Evolutionary conservation across 768 basidiomycete genomes (phyloP).

Genomic region (Tulasnella sp.): DNA sequence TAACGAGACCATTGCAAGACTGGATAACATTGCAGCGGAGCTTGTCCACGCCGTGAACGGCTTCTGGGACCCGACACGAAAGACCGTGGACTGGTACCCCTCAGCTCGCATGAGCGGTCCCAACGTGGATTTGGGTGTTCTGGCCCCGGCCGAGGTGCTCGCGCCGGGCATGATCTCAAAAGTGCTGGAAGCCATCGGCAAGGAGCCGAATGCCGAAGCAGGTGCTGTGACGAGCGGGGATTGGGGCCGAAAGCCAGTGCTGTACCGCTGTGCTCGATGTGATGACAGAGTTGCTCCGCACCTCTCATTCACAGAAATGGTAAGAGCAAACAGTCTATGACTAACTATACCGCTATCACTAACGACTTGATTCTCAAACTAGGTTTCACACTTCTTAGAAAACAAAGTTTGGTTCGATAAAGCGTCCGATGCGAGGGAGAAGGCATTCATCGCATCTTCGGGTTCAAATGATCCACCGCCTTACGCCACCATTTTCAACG

Average conservation of each 20-base stretch:
- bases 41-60: background rate
- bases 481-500: background rate
- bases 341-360: background rate
- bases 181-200: background rate
- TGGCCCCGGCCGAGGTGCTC: background rate
- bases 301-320: background rate
- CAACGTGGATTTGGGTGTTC: too few species aligned
- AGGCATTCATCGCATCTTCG: background rate
- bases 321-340: background rate
- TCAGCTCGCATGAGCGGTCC: background rate
- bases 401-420: background rate
- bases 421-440: background rate
- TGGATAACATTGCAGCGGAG: background rate
- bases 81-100: background rate
- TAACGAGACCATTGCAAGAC: background rate
- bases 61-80: background rate
- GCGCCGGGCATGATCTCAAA: background rate
- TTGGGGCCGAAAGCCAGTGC: background rate
- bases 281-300: background rate
- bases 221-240: background rate
- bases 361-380: background rate
- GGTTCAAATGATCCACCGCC: background rate
- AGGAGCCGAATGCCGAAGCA: background rate
- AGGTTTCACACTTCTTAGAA: background rate
- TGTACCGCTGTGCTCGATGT: background rate